Evolutionary conservation across 352 stramenopile genomes (phyloP), one percentile per base, ranked within the genome.

Genomic region (Pythium phragmiticola): DNA sequence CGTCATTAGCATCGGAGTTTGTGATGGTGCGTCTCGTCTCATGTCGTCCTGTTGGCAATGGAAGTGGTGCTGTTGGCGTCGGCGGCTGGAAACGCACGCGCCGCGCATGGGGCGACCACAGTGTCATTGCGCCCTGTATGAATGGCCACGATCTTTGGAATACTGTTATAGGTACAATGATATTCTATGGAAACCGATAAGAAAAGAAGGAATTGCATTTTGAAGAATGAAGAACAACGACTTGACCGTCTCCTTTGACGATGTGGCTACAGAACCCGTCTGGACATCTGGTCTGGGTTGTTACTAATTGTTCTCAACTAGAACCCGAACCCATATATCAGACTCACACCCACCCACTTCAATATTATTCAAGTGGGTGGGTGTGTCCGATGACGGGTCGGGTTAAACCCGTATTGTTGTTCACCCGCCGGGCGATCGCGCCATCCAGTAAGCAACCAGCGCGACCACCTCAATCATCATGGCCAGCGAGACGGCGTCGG

Each of bases 201-300:
- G 12, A 7, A 13, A 7, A 16, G 53, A 51, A 23, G 7, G 7
- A 30, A 60, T 60, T 11, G 14, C 1, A 51, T 41, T n/a, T 41
- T 7, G 14, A 2, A 60, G 41, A 54, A 26, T 39, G 7, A 41
- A 17, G 39, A 16, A 46, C 39, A 14, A 46, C 39, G 34, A 53
- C 34, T 55, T 64, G 57, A 48, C 39, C 23, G 33, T 39, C 28
- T 12, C 17, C 19, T 53, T 54, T 55, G 47, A 46, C 45, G 37
- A 64, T 64, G 57, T 64, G 48, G 58, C 58, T 65, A 65, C 58
- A 65, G 46, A 60, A 66, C 52, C 48, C 58, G 55, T 49, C 39
- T 46, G 4, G 39, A 21, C 39, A 46, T 46, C 8, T 46, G 14
- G 39, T 9, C 17, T 14, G 39, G 39, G 39, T 46, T 34, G 26